phyloP scores from a whole-genome alignment of 2,329 filamentous ascomycete genomes.

The Calonectria pseudoturangicola region DNA sequence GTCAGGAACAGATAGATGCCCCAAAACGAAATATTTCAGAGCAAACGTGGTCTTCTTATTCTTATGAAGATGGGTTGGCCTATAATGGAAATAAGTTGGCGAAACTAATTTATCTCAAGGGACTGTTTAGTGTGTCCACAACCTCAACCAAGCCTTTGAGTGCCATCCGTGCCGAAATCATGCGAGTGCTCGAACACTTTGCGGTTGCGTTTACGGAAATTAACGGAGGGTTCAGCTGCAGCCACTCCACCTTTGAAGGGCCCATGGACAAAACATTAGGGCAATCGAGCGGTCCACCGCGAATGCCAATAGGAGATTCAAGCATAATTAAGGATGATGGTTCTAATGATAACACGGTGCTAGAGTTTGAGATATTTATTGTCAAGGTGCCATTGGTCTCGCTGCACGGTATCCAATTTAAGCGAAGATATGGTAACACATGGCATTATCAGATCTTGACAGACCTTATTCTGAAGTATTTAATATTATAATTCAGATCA shows the following conservation, averaged over 20 bases:
- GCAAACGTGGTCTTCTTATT: too few species aligned
- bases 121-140: constrained; percentile 96
- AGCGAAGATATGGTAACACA: constrained; percentile 94
- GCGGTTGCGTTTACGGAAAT: constrained; percentile 95
- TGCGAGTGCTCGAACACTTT: constrained; percentile 89
- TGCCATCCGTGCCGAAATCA: constrained; percentile 91
- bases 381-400: constrained; percentile 97
- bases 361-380: constrained; percentile 97
- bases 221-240: constrained; percentile 93
- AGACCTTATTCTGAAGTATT: constrained; percentile 91
- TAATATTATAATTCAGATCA: constrained; percentile 78
- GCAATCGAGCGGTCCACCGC: constrained; percentile 69
- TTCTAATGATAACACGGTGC: constrained; percentile 86
- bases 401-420: constrained; percentile 97
- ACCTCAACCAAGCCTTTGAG: constrained; percentile 93
- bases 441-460: constrained; percentile 99
- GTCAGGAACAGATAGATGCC: constrained; percentile 82
- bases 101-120: constrained; percentile 96
- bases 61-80: constrained; percentile 81
- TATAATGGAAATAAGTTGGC: constrained; percentile 86
- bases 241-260: constrained; percentile 88
- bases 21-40: constrained; percentile 88
- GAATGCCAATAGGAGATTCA: constrained; percentile 86
- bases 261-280: constrained; percentile 84
- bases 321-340: constrained; percentile 94